Evolutionary conservation across 192 early-diverging fungal genomes (phyloP).

Genomic region (Coemansia sp.): DNA sequence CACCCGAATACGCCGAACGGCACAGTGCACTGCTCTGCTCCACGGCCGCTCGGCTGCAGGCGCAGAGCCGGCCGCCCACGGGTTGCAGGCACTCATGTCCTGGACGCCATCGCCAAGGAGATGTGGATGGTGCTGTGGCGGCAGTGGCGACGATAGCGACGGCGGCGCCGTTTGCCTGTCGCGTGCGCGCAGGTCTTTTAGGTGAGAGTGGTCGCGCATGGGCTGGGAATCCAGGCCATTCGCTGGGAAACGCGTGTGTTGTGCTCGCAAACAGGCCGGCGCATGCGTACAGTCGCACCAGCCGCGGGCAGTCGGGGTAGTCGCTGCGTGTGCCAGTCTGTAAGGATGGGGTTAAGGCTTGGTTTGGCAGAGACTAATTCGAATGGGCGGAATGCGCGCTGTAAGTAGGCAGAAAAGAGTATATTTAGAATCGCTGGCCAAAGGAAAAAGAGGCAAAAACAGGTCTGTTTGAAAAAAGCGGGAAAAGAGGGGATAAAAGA

Average conservation of each 20-base stretch:
- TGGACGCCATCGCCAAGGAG: no score
- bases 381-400: background rate
- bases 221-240: background rate
- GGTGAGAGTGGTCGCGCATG: no score
- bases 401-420: background rate
- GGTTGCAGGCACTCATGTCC: constrained; percentile 6
- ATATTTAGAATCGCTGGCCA: background rate
- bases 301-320: background rate
- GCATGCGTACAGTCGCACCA: background rate
- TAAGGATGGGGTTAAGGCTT: background rate
- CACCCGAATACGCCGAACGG: constrained; percentile 19
- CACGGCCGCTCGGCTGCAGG: background rate
- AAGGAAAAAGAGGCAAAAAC: constrained; percentile 2
- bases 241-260: background rate
- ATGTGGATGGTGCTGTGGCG: background rate
- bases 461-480: background rate
- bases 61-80: constrained; percentile 11
- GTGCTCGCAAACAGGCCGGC: background rate
- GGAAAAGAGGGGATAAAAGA: no score
- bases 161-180: no score
- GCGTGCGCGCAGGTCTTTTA: no score
- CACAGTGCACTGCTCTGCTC: constrained; percentile 12
- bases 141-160: no score
- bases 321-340: background rate
- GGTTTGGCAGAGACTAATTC: background rate